Percentiles rank a stretch among this genome's conserved stretches.
phyloP scores from a whole-genome alignment of 495 filamentous ascomycete species.

The Emericellopsis terricola region DNA sequence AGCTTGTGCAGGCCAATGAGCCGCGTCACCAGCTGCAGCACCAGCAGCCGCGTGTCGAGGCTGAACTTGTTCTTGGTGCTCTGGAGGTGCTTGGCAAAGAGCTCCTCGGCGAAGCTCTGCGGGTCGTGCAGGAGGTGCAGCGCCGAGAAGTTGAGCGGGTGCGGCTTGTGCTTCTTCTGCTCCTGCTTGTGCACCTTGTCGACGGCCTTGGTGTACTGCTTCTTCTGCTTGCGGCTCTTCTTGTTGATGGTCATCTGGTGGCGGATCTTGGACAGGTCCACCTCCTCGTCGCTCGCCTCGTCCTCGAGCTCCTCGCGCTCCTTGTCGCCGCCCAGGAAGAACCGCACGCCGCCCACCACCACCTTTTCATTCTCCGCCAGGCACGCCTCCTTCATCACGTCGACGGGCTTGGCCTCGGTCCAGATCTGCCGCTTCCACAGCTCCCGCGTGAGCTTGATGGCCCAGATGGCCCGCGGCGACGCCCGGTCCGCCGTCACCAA shows the following conservation, averaged over 20 bases:
- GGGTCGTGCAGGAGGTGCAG: constrained; percentile 85
- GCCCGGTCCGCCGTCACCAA: constrained; percentile 69
- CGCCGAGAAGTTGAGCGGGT: constrained; percentile 92
- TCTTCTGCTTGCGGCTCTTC: constrained; percentile 76
- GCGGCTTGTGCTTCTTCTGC: constrained; percentile 70
- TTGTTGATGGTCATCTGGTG: constrained; percentile 87
- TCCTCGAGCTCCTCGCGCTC: constrained; percentile 85
- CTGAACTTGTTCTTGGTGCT: constrained; percentile 69
- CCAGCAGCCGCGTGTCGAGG: constrained; percentile 76
- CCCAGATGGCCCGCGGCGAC: constrained; percentile 81
- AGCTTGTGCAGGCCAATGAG: constrained; percentile 89
- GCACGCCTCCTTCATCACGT: constrained; percentile 84
- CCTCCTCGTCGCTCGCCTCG: constrained; percentile 63
- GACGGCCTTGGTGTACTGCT: constrained; percentile 59
- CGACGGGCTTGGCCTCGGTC: constrained; percentile 57
- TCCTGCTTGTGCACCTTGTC: constrained; percentile 59
- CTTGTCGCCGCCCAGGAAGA: constrained; percentile 91
- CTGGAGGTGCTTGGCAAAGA: constrained; percentile 85
- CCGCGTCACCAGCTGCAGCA: constrained; percentile 77
- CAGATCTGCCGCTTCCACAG: constrained; percentile 22
- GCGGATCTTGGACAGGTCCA: constrained; percentile 65
- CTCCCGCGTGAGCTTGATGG: constrained; percentile 45
- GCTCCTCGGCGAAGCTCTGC: constrained; percentile 77
- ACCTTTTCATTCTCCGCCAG: constrained; percentile 80
- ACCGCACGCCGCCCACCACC: constrained; percentile 65